These are phyloP conservation scores for Podaxis sp. DNA, from an alignment of 768 basidiomycete species.

Conservation along the genomic window DNA sequence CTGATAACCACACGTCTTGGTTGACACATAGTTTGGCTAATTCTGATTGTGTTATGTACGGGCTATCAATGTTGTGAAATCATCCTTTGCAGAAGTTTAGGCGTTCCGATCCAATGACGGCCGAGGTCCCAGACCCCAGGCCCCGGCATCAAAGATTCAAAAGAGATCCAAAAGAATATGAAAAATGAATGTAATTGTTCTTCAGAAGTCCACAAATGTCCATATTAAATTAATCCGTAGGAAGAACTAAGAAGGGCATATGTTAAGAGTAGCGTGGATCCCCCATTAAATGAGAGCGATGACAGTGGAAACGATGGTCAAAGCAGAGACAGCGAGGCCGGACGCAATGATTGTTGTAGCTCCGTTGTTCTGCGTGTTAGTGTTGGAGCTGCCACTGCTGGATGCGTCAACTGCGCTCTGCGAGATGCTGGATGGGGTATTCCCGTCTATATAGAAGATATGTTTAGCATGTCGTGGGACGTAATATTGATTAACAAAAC, in stretches of 20 bases:
- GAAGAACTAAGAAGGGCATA: neutral
- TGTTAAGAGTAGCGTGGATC: neutral
- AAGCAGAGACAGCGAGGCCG: constrained; percentile 8
- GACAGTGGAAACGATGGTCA: constrained; percentile 13
- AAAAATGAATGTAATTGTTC: neutral
- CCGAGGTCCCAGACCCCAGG: neutral
- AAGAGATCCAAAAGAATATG: neutral
- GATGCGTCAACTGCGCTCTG: constrained; percentile 27
- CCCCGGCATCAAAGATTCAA: neutral
- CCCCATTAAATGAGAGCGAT: constrained; percentile 2
- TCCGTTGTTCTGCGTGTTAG: constrained; percentile 1
- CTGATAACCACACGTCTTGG: too few species aligned
- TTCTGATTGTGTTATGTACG: too few species aligned
- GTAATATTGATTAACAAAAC: constrained; percentile 19
- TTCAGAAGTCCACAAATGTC: neutral
- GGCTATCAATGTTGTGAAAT: too few species aligned
- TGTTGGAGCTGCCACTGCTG: neutral
- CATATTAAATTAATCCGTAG: neutral
- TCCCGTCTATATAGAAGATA: constrained; percentile 33
- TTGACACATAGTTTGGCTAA: too few species aligned
- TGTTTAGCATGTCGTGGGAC: neutral
- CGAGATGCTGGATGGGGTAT: constrained; percentile 33
- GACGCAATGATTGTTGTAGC: constrained; percentile 8
- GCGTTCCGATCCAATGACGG: too few species aligned
- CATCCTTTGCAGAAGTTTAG: too few species aligned